Base-by-base conservation (phyloP, 768 basidiomycete genomes). In the Mycena albidolilacea region DNA sequence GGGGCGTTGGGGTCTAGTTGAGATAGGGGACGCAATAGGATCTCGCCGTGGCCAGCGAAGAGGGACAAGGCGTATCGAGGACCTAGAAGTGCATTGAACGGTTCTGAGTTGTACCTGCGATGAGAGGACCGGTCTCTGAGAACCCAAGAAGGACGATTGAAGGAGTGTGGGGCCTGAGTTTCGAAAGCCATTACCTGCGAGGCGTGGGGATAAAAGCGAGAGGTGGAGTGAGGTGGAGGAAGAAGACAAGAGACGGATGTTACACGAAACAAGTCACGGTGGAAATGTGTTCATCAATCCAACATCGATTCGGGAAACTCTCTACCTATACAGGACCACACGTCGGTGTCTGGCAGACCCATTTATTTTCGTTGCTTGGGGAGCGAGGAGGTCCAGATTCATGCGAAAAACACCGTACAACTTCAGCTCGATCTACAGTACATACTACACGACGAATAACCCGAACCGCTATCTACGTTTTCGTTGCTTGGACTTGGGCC, bases 91-190 rank as follows among this genome's bases (percentile, higher is more conserved):
- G 39, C 6, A 17, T 41, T 46, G 66, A 58, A 61, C 64, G 72
- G 72, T 19, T 64, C 67, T 1, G 72, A 73, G 35, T 65, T 69
- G 63, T 58, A 54, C 23, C 72, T 59, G 63, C 72, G 72, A 52
- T 73, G 72, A 30, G 57, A 43, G 19, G 65, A 37, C 15, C 15
- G 44, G 39, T 60, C 58, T 46, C 55, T 41, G 17, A 19, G 17
- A 46, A 55, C n/a, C 17, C 58, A 50, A 44, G 55, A 60, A 39
- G 63, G 43, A 46, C 17, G 61, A 11, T 72, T 63, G 54, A 72
- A 72, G 30, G 71, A 72, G 39, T 43, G 71, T 72, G 71, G 15
- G 52, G 30, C 14, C 21, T 35, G 38, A 2, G 35, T 61, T 46
- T 57, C 23, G 43, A 48, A 19, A 55, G 41, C 30, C 65, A 67